phyloP scores from a whole-genome alignment of 2,329 filamentous ascomycete genomes.

The Sarocladium kiliense region DNA sequence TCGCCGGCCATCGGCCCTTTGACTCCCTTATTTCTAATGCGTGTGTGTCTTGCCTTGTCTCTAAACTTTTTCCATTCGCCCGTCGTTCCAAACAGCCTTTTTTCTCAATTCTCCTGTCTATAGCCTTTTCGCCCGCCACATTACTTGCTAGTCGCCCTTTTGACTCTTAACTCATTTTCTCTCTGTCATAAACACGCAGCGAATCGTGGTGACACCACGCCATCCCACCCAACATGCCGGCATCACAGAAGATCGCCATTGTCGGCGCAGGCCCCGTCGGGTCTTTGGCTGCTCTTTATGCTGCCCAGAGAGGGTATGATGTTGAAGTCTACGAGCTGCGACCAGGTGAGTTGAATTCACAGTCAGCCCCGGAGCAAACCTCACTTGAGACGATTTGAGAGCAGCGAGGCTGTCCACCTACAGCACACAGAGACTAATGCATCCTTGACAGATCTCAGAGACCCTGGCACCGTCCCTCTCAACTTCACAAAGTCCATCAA shows the following conservation, averaged over 20 bases:
- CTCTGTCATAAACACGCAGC: neutral
- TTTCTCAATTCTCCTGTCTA: neutral
- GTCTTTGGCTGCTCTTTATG: slow-evolving; percentile 86
- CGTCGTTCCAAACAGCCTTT: neutral
- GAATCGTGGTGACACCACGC: too few species aligned
- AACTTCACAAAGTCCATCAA: slow-evolving; percentile 99
- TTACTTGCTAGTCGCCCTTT: neutral
- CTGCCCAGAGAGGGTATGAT: slow-evolving; percentile 78
- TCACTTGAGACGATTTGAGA: neutral
- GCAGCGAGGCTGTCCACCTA: too few species aligned
- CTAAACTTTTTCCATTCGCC: neutral
- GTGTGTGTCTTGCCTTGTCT: neutral
- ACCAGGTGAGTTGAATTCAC: slow-evolving; percentile 58
- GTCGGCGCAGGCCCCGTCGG: slow-evolving; percentile 93
- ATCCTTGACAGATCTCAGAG: slow-evolving; percentile 66
- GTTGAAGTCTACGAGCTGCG: slow-evolving; percentile 94
- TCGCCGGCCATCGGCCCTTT: neutral
- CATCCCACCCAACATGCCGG: neutral
- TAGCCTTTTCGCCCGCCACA: neutral
- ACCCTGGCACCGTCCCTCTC: slow-evolving; percentile 74
- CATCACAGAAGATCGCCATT: slow-evolving; percentile 65
- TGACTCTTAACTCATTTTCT: neutral
- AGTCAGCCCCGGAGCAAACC: neutral
- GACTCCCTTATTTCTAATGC: neutral
- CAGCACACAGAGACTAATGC: slow-evolving; percentile 6